Base-by-base conservation (phyloP, 2,329 filamentous ascomycete species). In the Emericellopsis atlantica region DNA sequence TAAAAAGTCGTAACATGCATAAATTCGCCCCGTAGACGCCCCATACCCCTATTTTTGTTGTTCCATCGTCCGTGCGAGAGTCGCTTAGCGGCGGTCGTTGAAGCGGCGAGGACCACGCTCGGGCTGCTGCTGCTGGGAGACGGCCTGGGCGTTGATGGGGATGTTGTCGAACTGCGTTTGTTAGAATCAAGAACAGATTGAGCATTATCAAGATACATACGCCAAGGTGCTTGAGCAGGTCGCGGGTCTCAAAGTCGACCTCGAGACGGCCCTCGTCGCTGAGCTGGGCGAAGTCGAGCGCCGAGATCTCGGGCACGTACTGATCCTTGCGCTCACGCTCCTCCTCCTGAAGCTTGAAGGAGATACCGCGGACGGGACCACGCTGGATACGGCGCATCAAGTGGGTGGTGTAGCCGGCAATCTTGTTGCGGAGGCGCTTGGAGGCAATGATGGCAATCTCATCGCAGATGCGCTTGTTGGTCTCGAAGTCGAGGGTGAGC, bases 321-420 rank as follows among this genome's bases (percentile, higher is more conserved):
- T 98, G 92, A 77, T 98, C 92, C 85, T 98, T 98, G 68, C 92
- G 84, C 76, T 98, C 92, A 79, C 92, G 87, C 83, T 98, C 92
- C 78, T 98, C 92, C 77, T 98, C 92, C 76, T 98, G 92, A 48
- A 98, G 86, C 81, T 98, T 98, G 89, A 98, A 98, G 70, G 93
- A 98, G 74, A 98, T 98, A 77, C 92, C 92, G 60, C 92, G 93
- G 70, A 98, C 92, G 53, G 92, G 92, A 53, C 92, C 92, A 68
- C 92, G 88, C 79, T 96, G 92, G 60, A 98, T 98, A 72, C 92
- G 92, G 83, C 96, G 96, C 93, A 98, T 98, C 71, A 93, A 68
- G 67, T 94, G 88, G 54, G 92, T 96, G 60, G 90, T 95, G 81
- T 95, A 96, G 60, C 92, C 92, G 62, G 92, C 89, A 55, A 93